Conservation (phyloP, 495 filamentous ascomycete species). For the Chaetomium fimeti region DNA sequence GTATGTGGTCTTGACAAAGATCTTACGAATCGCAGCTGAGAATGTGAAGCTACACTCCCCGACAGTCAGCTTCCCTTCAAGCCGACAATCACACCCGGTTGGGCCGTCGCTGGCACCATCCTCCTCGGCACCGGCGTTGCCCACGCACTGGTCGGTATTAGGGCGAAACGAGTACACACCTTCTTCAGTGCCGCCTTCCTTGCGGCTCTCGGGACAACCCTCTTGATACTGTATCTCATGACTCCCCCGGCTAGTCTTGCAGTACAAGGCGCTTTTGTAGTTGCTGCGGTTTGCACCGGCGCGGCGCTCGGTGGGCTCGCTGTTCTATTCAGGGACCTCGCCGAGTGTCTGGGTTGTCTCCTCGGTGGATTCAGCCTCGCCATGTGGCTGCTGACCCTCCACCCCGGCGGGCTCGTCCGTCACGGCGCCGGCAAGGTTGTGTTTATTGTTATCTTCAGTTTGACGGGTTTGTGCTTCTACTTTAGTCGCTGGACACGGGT, state of each 20-base stretch:
- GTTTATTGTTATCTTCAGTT: slow-evolving; percentile 71
- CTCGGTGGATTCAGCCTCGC: slow-evolving; percentile 83
- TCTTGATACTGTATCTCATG: slow-evolving; percentile 90
- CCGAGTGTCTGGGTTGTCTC: slow-evolving; percentile 81
- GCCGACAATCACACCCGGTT: slow-evolving; percentile 74
- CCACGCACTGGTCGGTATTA: slow-evolving; percentile 77
- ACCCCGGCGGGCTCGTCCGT: slow-evolving; percentile 69
- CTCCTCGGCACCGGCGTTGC: slow-evolving; percentile 66
- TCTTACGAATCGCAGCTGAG: neutral
- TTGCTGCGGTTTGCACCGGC: slow-evolving; percentile 74
- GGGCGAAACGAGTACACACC: slow-evolving; percentile 77
- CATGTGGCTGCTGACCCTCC: slow-evolving; percentile 87
- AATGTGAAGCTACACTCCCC: slow-evolving; percentile 39
- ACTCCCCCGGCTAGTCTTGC: slow-evolving; percentile 70
- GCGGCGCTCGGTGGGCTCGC: slow-evolving; percentile 72
- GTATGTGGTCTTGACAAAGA: neutral
- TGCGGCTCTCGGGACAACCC: slow-evolving; percentile 68
- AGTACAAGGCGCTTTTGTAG: slow-evolving; percentile 85
- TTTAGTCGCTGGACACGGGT: slow-evolving; percentile 76
- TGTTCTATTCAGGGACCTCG: slow-evolving; percentile 78
- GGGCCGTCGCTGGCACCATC: slow-evolving; percentile 74
- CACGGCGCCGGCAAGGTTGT: slow-evolving; percentile 61
- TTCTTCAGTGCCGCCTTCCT: slow-evolving; percentile 78
- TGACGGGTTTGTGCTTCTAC: slow-evolving; percentile 66
- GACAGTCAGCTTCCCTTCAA: slow-evolving; percentile 63